These are phyloP conservation scores for Talaromyces sp. DNA, from an alignment of 2,329 filamentous ascomycete genomes.

Conservation along the genomic window DNA sequence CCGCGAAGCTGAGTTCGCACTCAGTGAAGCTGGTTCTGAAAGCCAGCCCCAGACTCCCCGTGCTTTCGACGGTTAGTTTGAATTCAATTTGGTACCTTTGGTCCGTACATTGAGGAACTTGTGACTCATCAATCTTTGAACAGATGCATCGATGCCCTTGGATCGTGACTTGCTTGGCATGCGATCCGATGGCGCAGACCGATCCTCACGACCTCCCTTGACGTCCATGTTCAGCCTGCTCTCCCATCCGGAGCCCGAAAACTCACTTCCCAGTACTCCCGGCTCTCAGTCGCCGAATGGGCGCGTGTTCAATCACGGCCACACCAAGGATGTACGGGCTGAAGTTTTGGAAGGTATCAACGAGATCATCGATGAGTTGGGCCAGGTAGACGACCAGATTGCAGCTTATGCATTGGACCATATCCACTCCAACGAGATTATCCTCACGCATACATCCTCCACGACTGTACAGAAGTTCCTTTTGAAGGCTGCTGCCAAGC, in stretches of 20 bases:
- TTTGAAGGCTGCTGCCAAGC: conserved; percentile 80
- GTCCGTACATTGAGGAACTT: not conserved
- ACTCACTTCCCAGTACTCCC: conserved; percentile 43
- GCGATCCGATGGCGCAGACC: conserved; percentile 35
- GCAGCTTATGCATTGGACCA: conserved; percentile 85
- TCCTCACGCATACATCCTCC: conserved; percentile 85
- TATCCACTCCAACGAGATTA: conserved; percentile 89
- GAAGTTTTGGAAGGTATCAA: conserved; percentile 93
- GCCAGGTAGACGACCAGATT: conserved; percentile 90
- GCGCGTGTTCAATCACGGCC: conserved; percentile 31
- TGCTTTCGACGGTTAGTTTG: conserved; percentile 37
- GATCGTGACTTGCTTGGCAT: conserved; percentile 31
- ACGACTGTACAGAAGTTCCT: conserved; percentile 88
- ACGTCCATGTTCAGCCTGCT: conserved; percentile 86
- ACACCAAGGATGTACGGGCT: conserved; percentile 71
- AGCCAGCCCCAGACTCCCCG: conserved; percentile 49
- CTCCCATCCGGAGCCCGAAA: conserved; percentile 62
- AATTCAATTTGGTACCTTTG: not conserved
- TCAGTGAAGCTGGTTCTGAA: conserved; percentile 64
- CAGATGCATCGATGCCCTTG: conserved; percentile 33
- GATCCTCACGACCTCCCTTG: conserved; percentile 60
- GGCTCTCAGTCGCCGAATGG: conserved; percentile 40
- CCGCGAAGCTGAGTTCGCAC: conserved; percentile 63
- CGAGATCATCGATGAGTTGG: conserved; percentile 94
- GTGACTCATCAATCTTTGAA: conserved; percentile 14